Evolutionary conservation across 2,329 filamentous ascomycete genomes (phyloP).

Genomic region (Trichophyton benhamiae): DNA sequence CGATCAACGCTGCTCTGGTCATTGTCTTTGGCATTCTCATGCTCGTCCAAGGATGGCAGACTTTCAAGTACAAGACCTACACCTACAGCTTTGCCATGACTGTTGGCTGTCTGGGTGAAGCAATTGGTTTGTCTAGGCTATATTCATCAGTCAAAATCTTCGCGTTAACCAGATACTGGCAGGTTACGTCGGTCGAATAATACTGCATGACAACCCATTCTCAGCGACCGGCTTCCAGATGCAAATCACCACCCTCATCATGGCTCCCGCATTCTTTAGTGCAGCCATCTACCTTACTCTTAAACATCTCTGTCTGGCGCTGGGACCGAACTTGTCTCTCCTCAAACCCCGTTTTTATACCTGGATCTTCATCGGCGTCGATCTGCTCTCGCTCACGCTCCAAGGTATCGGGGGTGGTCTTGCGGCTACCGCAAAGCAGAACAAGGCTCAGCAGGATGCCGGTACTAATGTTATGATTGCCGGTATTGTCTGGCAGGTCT

Average conservation of each 20-base stretch:
- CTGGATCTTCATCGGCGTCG: constrained; percentile 47
- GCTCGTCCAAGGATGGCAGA: constrained; percentile 36
- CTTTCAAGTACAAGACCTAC: constrained; percentile 44
- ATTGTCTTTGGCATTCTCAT: constrained; percentile 40
- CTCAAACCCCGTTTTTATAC: constrained; percentile 42
- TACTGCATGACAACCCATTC: constrained; percentile 44
- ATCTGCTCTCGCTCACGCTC: constrained; percentile 45
- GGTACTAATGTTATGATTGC: constrained; percentile 47
- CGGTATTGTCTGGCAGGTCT: constrained; percentile 46
- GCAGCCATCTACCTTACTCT: constrained; percentile 46
- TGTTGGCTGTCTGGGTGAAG: constrained; percentile 39
- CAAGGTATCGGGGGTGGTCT: constrained; percentile 48
- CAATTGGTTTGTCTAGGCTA: background rate
- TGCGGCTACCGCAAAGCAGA: constrained; percentile 37
- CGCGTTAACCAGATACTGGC: constrained; percentile 17
- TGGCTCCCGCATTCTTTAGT: constrained; percentile 46
- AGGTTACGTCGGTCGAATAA: constrained; percentile 45
- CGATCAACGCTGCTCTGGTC: constrained; percentile 42
- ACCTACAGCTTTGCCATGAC: constrained; percentile 42
- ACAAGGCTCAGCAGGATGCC: constrained; percentile 28
- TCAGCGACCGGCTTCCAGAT: constrained; percentile 38
- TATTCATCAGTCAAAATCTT: background rate
- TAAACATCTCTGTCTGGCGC: constrained; percentile 44
- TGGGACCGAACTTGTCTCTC: constrained; percentile 39
- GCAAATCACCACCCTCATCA: constrained; percentile 44